Evolutionary conservation across 805 yeast genomes (phyloP).

Genomic region (Wickerhamiella alocasiicola): DNA sequence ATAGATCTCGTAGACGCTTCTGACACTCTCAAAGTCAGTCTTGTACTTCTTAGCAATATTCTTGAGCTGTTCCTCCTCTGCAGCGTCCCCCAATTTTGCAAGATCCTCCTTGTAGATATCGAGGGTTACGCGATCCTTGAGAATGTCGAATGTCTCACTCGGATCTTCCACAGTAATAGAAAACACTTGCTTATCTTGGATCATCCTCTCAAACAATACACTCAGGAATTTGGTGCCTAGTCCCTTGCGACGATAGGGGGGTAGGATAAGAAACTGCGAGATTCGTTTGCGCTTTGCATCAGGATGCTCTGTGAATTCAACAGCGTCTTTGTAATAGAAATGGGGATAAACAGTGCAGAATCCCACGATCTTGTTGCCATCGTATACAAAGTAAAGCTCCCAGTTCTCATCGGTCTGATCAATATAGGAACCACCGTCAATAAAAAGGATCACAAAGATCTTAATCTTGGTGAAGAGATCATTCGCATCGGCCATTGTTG

Average conservation of each 20-base stretch:
- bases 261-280: conserved; percentile 75
- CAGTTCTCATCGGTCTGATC: conserved; percentile 65
- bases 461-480: conserved; percentile 34
- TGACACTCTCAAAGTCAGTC: conserved; percentile 66
- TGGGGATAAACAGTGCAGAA: conserved; percentile 75
- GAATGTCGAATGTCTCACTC: conserved; percentile 78
- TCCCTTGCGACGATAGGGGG: conserved; percentile 64
- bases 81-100: conserved; percentile 18
- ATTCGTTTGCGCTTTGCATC: conserved; percentile 51
- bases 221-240: conserved; percentile 57
- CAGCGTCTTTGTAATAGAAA: conserved; percentile 55
- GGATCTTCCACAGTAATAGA: conserved; percentile 93
- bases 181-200: conserved; percentile 36
- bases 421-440: conserved; percentile 88
- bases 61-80: conserved; percentile 17
- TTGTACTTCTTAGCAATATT: conserved; percentile 35
- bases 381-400: conserved; percentile 56
- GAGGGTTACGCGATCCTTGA: conserved; percentile 75
- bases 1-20: conserved; percentile 65
- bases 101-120: conserved; percentile 22
- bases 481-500: conserved; percentile 9
- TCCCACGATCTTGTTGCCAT: conserved; percentile 47
- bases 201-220: conserved; percentile 44
- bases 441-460: conserved; percentile 66
- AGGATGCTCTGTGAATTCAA: conserved; percentile 30